Evolutionary conservation across 768 basidiomycete species (phyloP).

Genomic region (Lentinula boryana): DNA sequence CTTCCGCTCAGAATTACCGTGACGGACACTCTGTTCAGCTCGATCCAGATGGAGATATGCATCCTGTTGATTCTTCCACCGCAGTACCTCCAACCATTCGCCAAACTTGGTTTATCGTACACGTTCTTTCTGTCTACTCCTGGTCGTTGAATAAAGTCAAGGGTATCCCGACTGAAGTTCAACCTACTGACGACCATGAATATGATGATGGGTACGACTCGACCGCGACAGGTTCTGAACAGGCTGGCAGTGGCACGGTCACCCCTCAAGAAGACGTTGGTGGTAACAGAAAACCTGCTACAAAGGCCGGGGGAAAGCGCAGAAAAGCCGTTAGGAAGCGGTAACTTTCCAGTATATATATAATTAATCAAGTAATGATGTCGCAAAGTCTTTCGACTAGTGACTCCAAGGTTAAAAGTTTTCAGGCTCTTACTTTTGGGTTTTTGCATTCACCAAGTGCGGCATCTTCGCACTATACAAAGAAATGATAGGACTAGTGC

Average conservation of each 20-base stretch:
- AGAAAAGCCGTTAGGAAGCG: slow-evolving; percentile 52
- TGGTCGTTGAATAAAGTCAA: neutral
- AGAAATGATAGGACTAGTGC: no score
- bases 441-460: no score
- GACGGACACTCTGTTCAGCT: slow-evolving; percentile 33
- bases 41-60: slow-evolving; percentile 52
- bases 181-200: neutral
- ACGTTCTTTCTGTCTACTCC: slow-evolving; percentile 28
- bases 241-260: slow-evolving; percentile 32
- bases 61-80: slow-evolving; percentile 52
- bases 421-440: no score
- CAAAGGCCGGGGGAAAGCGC: slow-evolving; percentile 59
- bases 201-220: slow-evolving; percentile 31
- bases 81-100: slow-evolving; percentile 50
- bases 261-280: slow-evolving; percentile 30
- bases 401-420: no score
- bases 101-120: slow-evolving; percentile 65
- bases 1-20: neutral
- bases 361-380: neutral
- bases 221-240: slow-evolving; percentile 39
- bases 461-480: no score
- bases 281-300: slow-evolving; percentile 29
- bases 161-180: neutral
- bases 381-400: no score
- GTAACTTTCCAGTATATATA: slow-evolving; percentile 15